Base-by-base conservation (phyloP, 768 basidiomycete species). In the Antrodiella citrinella region DNA sequence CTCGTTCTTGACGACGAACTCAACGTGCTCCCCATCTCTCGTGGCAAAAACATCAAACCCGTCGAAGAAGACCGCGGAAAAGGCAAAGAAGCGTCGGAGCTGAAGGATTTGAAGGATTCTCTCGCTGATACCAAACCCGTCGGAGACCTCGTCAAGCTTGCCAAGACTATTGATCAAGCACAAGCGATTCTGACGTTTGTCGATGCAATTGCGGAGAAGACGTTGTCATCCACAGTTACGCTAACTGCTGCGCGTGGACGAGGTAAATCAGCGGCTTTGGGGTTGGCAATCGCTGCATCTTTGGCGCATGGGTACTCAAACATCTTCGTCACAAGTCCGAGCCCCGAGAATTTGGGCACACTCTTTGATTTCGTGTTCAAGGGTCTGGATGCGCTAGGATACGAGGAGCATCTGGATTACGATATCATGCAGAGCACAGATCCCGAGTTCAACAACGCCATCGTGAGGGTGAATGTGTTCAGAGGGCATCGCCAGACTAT, bases 291-390 rank as follows among this genome's bases (percentile, higher is more conserved):
- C 52, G 88, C 95, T 1, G 86, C 91, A 11, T 94, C 96, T 1
- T 72, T 98, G 19, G 86, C 84, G 1, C 88, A 96, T 60, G 93
- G 92, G 21, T 98, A 98, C 64, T 87, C 89, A 47, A 99, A 99
- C 66, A 91, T 98, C 51, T 99, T 98, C 63, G 91, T 99, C 47
- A 99, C 96, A 9, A 92, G 89, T 65, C 96, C 96, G 0, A 91
- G 86, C 60, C 96, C 96, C 1, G 95, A 98, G 68, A 99, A 99
- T 67, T 71, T 99, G 70, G 94, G 88, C 71, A 98, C 95, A 0
- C 65, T 98, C n/a, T 99, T 97, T 61, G 92, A 97, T 51, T 98
- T 99, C 65, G 77, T 97, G 22, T 96, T 96, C 76, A 95, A 96
- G 64, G 96, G 95, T 1, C 71, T 99, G 71, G 95, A 98, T 62